These are phyloP conservation scores for Irpex sp. DNA, from an alignment of 1,284 basidiomycete genomes.

Conservation along the genomic window DNA sequence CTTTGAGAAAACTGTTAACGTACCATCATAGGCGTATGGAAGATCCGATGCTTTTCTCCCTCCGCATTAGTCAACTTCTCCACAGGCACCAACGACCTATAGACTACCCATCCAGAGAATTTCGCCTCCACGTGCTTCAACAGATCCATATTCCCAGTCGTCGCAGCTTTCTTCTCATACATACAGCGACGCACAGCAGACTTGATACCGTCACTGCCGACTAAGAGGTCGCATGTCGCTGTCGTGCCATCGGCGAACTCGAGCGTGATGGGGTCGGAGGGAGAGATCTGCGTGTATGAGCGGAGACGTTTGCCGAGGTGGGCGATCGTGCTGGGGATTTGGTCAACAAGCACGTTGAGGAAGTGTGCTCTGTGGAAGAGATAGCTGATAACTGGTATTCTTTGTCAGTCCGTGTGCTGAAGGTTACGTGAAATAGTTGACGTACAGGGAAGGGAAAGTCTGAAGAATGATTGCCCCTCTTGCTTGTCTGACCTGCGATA, in stretches of 20 bases:
- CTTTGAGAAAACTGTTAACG: neutral
- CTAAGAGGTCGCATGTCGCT: slow-evolving; percentile 40
- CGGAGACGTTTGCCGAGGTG: slow-evolving; percentile 37
- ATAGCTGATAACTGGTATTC: slow-evolving; percentile 32
- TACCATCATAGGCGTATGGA: slow-evolving; percentile 20
- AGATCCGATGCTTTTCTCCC: slow-evolving; percentile 11
- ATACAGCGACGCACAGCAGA: slow-evolving; percentile 43
- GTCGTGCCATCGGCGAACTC: slow-evolving; percentile 37
- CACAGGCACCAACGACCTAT: slow-evolving; percentile 33
- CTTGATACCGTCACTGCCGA: slow-evolving; percentile 50
- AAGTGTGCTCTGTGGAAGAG: slow-evolving; percentile 47
- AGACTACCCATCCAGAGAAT: slow-evolving; percentile 33
- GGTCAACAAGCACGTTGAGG: slow-evolving; percentile 39
- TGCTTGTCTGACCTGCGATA: slow-evolving; percentile 39
- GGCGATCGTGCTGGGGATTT: slow-evolving; percentile 35
- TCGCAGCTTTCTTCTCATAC: slow-evolving; percentile 20
- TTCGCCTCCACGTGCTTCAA: slow-evolving; percentile 27
- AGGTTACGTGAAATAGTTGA: neutral
- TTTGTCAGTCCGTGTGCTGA: neutral
- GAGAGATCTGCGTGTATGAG: slow-evolving; percentile 4
- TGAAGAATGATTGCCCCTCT: slow-evolving; percentile 36
- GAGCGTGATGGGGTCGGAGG: slow-evolving; percentile 14
- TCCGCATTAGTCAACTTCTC: slow-evolving; percentile 13
- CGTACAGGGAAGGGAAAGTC: slow-evolving; percentile 37
- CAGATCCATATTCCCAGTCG: slow-evolving; percentile 5